These are phyloP conservation scores for Dimocarpus longan DNA, from an alignment of 345 rosid species.

Conservation along the genomic window DNA sequence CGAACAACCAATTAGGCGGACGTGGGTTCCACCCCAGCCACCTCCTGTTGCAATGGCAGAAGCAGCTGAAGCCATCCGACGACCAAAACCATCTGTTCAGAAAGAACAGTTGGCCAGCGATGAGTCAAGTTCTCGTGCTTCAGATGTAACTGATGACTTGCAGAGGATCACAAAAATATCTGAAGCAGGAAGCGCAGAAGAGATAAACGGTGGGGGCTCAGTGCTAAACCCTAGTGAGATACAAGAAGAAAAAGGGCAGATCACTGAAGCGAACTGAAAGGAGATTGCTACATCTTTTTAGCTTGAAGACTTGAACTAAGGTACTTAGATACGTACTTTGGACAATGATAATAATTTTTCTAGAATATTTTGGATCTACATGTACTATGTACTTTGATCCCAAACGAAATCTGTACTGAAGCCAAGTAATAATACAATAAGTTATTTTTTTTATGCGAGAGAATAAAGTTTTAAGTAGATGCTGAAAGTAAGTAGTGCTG, in stretches of 20 bases:
- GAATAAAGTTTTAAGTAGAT: neutral
- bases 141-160: slow-evolving; percentile 54
- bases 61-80: slow-evolving; percentile 94
- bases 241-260: slow-evolving; percentile 53
- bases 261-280: slow-evolving; percentile 38
- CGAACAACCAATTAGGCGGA: slow-evolving; percentile 58
- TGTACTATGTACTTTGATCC: neutral
- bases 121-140: slow-evolving; percentile 35
- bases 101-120: slow-evolving; percentile 59
- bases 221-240: slow-evolving; percentile 52
- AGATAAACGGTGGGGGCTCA: slow-evolving; percentile 37
- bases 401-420: neutral
- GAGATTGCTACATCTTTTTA: slow-evolving; percentile 5
- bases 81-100: slow-evolving; percentile 62
- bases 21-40: slow-evolving; percentile 96
- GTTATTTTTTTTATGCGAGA: neutral
- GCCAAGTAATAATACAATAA: neutral
- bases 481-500: too few relatives aligned
- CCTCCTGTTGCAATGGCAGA: slow-evolving; percentile 92
- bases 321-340: neutral
- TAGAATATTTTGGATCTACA: neutral
- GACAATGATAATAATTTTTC: neutral
- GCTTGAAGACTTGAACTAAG: slow-evolving; percentile 8
- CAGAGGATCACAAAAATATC: slow-evolving; percentile 75
- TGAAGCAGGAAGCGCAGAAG: slow-evolving; percentile 59